These are phyloP conservation scores for Phoma sp. DNA, from an alignment of 2,329 filamentous ascomycete genomes.

Conservation along the genomic window DNA sequence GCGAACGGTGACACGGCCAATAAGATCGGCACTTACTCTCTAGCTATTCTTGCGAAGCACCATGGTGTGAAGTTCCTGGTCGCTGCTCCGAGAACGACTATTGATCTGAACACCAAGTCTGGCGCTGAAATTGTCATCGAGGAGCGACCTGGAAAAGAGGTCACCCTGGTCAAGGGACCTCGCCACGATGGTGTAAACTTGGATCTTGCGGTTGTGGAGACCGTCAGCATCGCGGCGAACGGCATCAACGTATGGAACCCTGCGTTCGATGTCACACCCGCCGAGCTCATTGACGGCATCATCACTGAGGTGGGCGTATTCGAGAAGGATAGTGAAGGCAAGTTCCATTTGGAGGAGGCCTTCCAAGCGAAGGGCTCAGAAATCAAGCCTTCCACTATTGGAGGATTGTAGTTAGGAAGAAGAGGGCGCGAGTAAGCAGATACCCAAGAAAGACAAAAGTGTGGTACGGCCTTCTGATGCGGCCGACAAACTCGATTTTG, in stretches of 20 bases:
- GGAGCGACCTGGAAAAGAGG: conserved; percentile 78
- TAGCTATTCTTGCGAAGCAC: conserved; percentile 86
- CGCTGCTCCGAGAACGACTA: conserved; percentile 91
- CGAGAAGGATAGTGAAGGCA: conserved; percentile 73
- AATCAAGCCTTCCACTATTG: conserved; percentile 41
- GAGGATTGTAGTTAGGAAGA: conserved; percentile 31
- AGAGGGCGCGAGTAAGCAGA: conserved; percentile 1
- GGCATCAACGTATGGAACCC: conserved; percentile 94
- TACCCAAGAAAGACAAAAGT: conserved; percentile 8
- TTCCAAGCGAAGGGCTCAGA: conserved; percentile 42
- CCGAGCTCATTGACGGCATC: conserved; percentile 86
- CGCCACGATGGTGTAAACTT: conserved; percentile 68
- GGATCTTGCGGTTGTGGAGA: conserved; percentile 67
- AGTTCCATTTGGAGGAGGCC: conserved; percentile 64
- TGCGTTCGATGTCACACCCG: conserved; percentile 92
- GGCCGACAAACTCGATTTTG: not conserved
- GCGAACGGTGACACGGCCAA: conserved; percentile 98
- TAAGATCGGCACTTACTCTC: conserved; percentile 94
- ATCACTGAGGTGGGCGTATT: conserved; percentile 91
- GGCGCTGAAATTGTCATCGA: conserved; percentile 89
- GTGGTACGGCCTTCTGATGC: not conserved
- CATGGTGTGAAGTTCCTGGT: conserved; percentile 95
- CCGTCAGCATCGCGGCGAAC: conserved; percentile 77
- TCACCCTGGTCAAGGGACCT: conserved; percentile 84
- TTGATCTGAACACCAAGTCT: conserved; percentile 80